These are phyloP conservation scores for Spergularia marina DNA, from an alignment of 148 eudicot species.

Conservation along the genomic window DNA sequence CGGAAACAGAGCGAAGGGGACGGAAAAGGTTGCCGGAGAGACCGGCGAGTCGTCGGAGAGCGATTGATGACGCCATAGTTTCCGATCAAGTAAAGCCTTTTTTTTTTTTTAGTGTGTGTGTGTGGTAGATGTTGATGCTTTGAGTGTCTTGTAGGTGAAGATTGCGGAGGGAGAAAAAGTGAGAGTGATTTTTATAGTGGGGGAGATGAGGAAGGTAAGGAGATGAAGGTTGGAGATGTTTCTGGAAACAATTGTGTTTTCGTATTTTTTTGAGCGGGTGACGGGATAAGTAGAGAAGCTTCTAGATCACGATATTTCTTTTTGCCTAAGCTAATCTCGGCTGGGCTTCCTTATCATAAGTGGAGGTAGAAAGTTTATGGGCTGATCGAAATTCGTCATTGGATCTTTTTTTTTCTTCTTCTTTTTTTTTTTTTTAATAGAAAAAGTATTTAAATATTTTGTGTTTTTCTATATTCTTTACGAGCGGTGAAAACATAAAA, in stretches of 20 bases:
- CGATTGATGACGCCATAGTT: slow-evolving; percentile 43
- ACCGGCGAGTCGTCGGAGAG: slow-evolving; percentile 43
- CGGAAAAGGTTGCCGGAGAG: slow-evolving; percentile 27
- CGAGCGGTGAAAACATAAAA: too few species aligned
- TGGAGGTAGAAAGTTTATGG: too few species aligned
- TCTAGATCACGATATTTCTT: neutral
- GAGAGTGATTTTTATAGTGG: slow-evolving; percentile 5
- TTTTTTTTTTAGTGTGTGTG: neutral
- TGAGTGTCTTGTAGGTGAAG: too few species aligned
- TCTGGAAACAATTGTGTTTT: slow-evolving; percentile 1
- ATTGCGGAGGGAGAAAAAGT: too few species aligned
- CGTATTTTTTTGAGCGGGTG: neutral
- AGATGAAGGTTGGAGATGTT: slow-evolving; percentile 4
- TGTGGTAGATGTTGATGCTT: neutral
- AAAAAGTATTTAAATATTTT: too few species aligned
- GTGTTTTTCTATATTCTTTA: too few species aligned
- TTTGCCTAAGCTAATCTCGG: too few species aligned
- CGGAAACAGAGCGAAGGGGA: slow-evolving; percentile 40
- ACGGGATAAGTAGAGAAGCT: neutral
- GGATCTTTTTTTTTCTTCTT: too few species aligned
- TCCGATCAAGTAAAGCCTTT: neutral
- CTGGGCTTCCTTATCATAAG: too few species aligned
- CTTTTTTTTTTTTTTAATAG: too few species aligned
- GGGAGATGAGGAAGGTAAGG: neutral
- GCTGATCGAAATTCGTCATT: too few species aligned